phyloP scores from a whole-genome alignment of 495 filamentous ascomycete genomes.

The Trypethelium eluteriae region DNA sequence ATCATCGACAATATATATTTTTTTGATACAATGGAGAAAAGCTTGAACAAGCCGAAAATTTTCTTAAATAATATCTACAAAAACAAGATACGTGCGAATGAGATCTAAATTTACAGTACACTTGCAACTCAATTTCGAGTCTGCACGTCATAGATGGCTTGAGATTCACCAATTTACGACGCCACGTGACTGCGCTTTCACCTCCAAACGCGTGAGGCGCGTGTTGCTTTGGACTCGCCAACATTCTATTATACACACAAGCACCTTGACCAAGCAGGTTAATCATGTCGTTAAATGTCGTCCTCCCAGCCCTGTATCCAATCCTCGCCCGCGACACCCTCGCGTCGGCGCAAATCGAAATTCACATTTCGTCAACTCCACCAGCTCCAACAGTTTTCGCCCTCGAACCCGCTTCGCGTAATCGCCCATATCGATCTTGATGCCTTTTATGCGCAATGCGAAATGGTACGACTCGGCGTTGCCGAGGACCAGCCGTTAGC shows the following conservation, averaged over 20 bases:
- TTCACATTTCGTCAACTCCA: slow-evolving; percentile 80
- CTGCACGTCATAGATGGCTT: slow-evolving; percentile 1
- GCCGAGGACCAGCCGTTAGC: slow-evolving; percentile 72
- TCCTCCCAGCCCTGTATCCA: slow-evolving; percentile 39
- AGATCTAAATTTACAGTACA: no score
- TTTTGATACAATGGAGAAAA: neutral
- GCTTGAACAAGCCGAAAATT: no score
- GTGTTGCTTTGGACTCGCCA: neutral
- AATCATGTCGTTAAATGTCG: slow-evolving; percentile 28
- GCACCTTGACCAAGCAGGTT: neutral
- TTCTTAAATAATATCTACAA: no score
- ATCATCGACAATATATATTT: neutral
- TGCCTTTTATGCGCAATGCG: slow-evolving; percentile 97
- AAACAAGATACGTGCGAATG: no score
- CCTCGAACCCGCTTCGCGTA: slow-evolving; percentile 70
- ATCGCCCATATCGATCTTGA: slow-evolving; percentile 92
- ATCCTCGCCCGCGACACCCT: slow-evolving; percentile 37
- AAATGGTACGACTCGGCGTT: slow-evolving; percentile 75
- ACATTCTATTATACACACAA: no score
- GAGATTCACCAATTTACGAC: neutral
- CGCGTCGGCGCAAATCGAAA: slow-evolving; percentile 48
- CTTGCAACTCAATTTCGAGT: neutral
- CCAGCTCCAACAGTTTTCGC: slow-evolving; percentile 61
- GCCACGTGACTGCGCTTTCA: neutral
- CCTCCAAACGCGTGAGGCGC: neutral